A percentile compares a stretch with the other conserved stretches of the same genome.
phyloP scores from a whole-genome alignment of 441 rosid genomes.

The Breynia disticha region DNA sequence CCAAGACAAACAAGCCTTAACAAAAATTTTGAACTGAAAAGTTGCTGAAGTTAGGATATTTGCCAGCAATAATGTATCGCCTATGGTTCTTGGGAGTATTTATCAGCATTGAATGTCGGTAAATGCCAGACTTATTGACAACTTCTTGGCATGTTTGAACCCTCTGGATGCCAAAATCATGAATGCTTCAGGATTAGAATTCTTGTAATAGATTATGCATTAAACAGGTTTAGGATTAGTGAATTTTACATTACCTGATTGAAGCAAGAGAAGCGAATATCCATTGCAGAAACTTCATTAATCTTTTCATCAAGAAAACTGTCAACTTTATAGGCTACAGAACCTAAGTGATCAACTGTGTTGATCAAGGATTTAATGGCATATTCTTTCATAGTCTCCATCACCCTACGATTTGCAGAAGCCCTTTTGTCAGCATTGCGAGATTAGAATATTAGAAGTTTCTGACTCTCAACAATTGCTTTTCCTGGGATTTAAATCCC shows the following conservation, averaged over 20 bases:
- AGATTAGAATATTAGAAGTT: too few relatives aligned
- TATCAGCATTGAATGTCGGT: constrained; percentile 41
- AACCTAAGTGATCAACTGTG: constrained; percentile 87
- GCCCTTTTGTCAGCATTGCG: background rate
- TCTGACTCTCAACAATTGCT: too few relatives aligned
- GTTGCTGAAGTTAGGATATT: constrained; percentile 2
- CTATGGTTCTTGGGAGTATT: constrained; percentile 44
- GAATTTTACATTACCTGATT: constrained; percentile 40
- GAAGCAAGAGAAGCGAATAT: constrained; percentile 44
- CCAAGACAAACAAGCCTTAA: too few relatives aligned
- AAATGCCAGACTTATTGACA: constrained; percentile 36
- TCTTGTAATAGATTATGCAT: too few relatives aligned
- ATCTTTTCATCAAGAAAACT: constrained; percentile 44
- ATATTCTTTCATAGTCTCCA: constrained; percentile 62
- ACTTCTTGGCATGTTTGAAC: constrained; percentile 46
- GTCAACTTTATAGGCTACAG: constrained; percentile 66
- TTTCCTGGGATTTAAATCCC: too few relatives aligned
- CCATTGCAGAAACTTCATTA: constrained; percentile 40
- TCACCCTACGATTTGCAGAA: constrained; percentile 33
- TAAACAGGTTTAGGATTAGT: too few relatives aligned
- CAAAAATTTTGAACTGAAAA: background rate
- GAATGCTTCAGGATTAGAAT: too few relatives aligned
- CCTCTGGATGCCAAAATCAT: constrained; percentile 30
- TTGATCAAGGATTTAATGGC: constrained; percentile 62
- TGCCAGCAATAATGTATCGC: constrained; percentile 73